Conservation (phyloP, 140 eudicot species). For the Stevia rebaudiana region DNA sequence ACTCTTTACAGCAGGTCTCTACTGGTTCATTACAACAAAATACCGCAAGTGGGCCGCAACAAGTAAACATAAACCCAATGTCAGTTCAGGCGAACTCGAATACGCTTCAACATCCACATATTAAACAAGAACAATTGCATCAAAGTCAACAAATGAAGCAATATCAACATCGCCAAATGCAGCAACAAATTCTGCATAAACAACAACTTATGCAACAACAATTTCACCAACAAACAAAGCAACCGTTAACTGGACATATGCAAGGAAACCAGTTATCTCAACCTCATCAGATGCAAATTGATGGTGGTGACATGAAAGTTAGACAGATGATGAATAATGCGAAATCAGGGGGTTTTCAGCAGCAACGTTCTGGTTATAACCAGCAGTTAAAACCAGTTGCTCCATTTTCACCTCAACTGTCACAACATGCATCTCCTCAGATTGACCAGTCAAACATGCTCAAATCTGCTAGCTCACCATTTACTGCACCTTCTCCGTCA, state of each 20-base stretch:
- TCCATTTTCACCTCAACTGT: conserved; percentile 68
- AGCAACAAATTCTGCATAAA: conserved; percentile 57
- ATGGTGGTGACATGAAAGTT: conserved; percentile 49
- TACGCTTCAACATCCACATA: conserved; percentile 57
- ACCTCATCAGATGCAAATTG: conserved; percentile 64
- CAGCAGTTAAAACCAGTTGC: conserved; percentile 63
- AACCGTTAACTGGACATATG: conserved; percentile 26
- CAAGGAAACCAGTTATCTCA: conserved; percentile 56
- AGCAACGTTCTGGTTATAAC: conserved; percentile 56
- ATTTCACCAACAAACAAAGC: conserved; percentile 52
- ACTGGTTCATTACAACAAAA: conserved; percentile 66
- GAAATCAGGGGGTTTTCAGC: conserved; percentile 74
- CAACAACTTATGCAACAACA: conserved; percentile 65
- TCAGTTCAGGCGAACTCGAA: conserved; percentile 55
- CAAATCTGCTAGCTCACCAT: conserved; percentile 76
- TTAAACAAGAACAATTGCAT: conserved; percentile 77
- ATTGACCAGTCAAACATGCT: conserved; percentile 71
- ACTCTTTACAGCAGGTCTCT: conserved; percentile 59
- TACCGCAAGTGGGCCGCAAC: conserved; percentile 59
- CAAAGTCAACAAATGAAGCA: conserved; percentile 70
- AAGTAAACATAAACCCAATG: conserved; percentile 53
- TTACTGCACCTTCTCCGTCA: conserved; percentile 71
- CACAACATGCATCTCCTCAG: conserved; percentile 81
- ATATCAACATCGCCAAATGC: conserved; percentile 73
- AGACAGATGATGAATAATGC: conserved; percentile 58